These are phyloP conservation scores for Aspergillus sp. DNA, from an alignment of 2,329 filamentous ascomycete genomes.

Conservation along the genomic window DNA sequence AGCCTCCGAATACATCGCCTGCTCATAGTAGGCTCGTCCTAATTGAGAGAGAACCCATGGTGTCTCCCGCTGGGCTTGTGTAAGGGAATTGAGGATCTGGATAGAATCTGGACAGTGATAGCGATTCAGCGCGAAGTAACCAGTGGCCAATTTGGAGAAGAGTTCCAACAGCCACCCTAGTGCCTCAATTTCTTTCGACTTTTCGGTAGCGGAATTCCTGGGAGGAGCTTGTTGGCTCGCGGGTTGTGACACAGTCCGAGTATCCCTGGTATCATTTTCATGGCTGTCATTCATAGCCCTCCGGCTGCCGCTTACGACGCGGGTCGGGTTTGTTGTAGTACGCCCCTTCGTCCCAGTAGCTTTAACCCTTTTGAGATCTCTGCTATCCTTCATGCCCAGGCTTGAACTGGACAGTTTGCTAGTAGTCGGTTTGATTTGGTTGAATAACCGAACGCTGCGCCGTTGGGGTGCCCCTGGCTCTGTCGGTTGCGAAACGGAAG, in stretches of 20 bases:
- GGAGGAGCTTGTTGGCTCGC: slow-evolving; percentile 19
- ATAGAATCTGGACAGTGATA: slow-evolving; percentile 75
- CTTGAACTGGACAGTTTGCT: slow-evolving; percentile 57
- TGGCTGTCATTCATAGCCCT: slow-evolving; percentile 55
- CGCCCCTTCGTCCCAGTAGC: slow-evolving; percentile 64
- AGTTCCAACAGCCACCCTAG: slow-evolving; percentile 71
- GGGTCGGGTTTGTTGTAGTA: slow-evolving; percentile 65
- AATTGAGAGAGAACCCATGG: slow-evolving; percentile 90
- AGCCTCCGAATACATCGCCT: slow-evolving; percentile 75
- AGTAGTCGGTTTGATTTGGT: slow-evolving; percentile 59
- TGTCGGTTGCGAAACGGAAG: slow-evolving; percentile 50
- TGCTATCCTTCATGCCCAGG: slow-evolving; percentile 54
- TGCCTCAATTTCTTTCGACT: slow-evolving; percentile 64
- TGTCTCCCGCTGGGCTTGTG: slow-evolving; percentile 72
- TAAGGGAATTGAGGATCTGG: slow-evolving; percentile 63
- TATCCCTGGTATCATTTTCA: slow-evolving; percentile 64
- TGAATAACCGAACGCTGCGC: slow-evolving; percentile 67
- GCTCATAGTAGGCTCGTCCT: slow-evolving; percentile 85
- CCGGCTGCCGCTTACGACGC: slow-evolving; percentile 84
- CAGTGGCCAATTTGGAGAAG: slow-evolving; percentile 72
- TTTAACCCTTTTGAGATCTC: slow-evolving; percentile 79
- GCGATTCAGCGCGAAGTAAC: slow-evolving; percentile 69
- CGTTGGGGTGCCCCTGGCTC: slow-evolving; percentile 60
- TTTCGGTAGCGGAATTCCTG: slow-evolving; percentile 41
- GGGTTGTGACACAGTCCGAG: slow-evolving; percentile 31